phyloP scores from a whole-genome alignment of 2,329 filamentous ascomycete species.

The Grosmannia penicillata region DNA sequence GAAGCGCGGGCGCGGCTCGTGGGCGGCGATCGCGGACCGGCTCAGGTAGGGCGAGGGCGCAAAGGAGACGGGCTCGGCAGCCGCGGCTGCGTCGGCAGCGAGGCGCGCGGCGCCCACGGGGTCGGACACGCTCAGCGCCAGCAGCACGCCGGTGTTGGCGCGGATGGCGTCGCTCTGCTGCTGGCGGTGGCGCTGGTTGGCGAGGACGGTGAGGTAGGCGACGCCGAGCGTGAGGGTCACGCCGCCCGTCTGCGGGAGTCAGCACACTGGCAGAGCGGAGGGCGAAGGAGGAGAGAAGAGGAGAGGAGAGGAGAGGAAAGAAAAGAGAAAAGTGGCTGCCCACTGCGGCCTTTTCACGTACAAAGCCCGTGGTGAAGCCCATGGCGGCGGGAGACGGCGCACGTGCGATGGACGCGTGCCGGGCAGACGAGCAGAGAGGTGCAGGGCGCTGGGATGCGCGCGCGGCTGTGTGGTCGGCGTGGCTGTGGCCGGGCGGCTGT shows the following conservation, averaged over 20 bases:
- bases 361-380: conserved; percentile 64
- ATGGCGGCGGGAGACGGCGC: conserved; percentile 23
- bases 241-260: conserved; percentile 46
- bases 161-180: conserved; percentile 41
- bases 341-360: conserved; percentile 36
- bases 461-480: too few species aligned
- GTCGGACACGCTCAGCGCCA: conserved; percentile 25
- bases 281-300: neutral
- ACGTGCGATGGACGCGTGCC: too few species aligned
- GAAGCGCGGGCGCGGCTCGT: conserved; percentile 30
- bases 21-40: neutral
- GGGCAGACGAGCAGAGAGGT: neutral
- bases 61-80: conserved; percentile 13
- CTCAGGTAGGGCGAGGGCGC: conserved; percentile 3
- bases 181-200: conserved; percentile 54
- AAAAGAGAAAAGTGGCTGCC: neutral
- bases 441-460: too few species aligned
- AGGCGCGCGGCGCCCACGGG: conserved; percentile 23
- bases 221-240: conserved; percentile 60
- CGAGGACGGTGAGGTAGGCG: conserved; percentile 55
- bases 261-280: conserved; percentile 5
- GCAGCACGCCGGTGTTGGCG: conserved; percentile 39
- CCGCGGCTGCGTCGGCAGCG: conserved; percentile 19
- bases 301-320: too few species aligned
- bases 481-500: too few species aligned